A percentile compares a stretch with the other conserved stretches of the same genome.
Evolutionary conservation across 176 grass and related monocot genomes (phyloP).

Genomic region (Hyparrhenia diplandra): DNA sequence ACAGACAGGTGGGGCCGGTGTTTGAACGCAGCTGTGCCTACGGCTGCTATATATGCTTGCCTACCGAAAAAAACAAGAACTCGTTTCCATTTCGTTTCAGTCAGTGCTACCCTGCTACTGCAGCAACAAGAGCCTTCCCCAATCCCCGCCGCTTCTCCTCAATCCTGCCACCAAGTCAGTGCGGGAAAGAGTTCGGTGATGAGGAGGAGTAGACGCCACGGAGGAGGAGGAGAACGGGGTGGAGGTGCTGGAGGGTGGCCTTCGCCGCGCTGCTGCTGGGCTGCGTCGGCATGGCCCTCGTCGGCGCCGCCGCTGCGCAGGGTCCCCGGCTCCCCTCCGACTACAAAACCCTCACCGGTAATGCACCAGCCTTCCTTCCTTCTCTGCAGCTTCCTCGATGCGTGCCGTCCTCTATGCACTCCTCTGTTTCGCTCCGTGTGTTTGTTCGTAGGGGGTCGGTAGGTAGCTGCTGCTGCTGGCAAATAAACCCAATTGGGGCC

Average conservation of each 20-base stretch:
- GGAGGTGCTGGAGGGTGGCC: not conserved
- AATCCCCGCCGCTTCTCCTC: not conserved
- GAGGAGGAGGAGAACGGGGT: constrained; percentile 17
- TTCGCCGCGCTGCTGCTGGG: constrained; percentile 26
- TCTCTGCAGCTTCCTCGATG: not conserved
- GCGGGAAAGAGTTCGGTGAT: constrained; percentile 13
- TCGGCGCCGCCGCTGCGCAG: constrained; percentile 33
- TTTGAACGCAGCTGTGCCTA: not conserved
- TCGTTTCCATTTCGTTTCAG: no score
- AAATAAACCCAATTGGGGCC: no score
- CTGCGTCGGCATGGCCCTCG: constrained; percentile 24
- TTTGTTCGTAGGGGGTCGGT: no score
- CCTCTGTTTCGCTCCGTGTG: no score
- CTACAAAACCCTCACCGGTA: constrained; percentile 68
- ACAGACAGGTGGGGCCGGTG: not conserved
- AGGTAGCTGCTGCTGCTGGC: no score
- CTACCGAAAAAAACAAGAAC: no score
- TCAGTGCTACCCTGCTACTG: not conserved
- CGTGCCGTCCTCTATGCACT: no score
- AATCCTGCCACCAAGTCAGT: no score
- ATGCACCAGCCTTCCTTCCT: not conserved
- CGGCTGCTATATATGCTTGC: no score
- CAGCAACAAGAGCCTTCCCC: not conserved
- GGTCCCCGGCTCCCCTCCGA: not conserved
- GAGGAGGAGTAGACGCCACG: constrained; percentile 11